A percentile compares a stretch with the other conserved stretches of the same genome.
Conservation (phyloP, 345 rosid species). For the Heritiera fomes region DNA sequence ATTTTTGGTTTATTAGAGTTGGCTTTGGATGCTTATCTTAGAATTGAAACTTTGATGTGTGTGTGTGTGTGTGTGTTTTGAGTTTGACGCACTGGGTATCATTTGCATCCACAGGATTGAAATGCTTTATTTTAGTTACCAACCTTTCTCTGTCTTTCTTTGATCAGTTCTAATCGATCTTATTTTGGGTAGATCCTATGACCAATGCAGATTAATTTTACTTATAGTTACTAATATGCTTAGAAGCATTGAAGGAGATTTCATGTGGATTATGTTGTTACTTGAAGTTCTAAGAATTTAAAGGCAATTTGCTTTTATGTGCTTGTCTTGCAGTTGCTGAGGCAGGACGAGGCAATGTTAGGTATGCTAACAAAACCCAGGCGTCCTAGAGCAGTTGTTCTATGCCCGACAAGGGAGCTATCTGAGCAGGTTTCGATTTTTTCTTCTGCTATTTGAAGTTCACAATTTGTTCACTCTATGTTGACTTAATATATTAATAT, state of each 20-base stretch:
- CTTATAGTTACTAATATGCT: not conserved
- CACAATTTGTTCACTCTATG: not conserved
- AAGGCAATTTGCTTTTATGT: conserved; percentile 11
- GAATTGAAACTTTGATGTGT: not conserved
- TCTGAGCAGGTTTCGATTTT: conserved; percentile 73
- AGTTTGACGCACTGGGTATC: not conserved
- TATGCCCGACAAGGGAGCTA: conserved; percentile 94
- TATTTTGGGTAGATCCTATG: not conserved
- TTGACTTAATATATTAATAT: conserved; percentile 11
- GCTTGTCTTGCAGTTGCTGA: conserved; percentile 61
- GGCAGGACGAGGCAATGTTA: conserved; percentile 67
- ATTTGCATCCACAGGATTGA: not conserved
- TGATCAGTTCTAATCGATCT: not conserved
- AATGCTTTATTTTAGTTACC: not conserved
- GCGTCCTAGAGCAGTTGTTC: conserved; percentile 90
- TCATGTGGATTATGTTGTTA: conserved; percentile 3
- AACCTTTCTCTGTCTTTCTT: not conserved
- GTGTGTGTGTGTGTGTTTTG: no score
- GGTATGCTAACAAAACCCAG: conserved; percentile 78
- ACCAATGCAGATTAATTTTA: not conserved
- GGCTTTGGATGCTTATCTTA: not conserved
- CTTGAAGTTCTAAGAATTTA: not conserved
- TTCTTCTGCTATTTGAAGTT: not conserved
- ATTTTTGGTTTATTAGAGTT: not conserved
- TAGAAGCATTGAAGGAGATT: not conserved